Conservation (phyloP, 495 filamentous ascomycete genomes). For the Xylaria nigripes region DNA sequence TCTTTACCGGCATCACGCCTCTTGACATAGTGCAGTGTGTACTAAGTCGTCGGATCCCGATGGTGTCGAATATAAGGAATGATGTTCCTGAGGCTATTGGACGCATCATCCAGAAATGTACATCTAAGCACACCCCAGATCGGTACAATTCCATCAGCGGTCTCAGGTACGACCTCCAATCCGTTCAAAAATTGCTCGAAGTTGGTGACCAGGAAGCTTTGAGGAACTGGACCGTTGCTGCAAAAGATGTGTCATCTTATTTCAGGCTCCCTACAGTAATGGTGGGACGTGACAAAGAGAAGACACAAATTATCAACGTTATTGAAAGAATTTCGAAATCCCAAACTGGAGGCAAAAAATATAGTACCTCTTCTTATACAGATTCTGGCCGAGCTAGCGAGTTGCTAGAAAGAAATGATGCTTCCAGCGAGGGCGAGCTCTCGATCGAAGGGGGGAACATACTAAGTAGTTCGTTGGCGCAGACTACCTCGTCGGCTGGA, state of each 20-base stretch:
- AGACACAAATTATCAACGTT: slow-evolving; percentile 56
- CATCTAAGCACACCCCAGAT: slow-evolving; percentile 71
- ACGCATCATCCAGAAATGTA: slow-evolving; percentile 81
- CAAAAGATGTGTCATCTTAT: slow-evolving; percentile 74
- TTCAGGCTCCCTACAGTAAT: slow-evolving; percentile 74
- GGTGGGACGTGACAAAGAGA: slow-evolving; percentile 69
- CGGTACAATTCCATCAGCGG: slow-evolving; percentile 79
- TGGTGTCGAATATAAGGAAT: slow-evolving; percentile 61
- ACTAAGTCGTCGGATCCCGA: slow-evolving; percentile 63
- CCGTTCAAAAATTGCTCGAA: slow-evolving; percentile 60
- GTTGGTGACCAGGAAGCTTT: slow-evolving; percentile 65
- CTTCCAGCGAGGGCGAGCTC: slow-evolving; percentile 42
- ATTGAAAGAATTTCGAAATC: slow-evolving; percentile 62
- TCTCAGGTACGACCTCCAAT: slow-evolving; percentile 64
- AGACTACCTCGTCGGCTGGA: slow-evolving; percentile 45
- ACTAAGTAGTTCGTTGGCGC: slow-evolving; percentile 30
- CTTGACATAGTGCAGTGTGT: slow-evolving; percentile 86
- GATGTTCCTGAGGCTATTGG: slow-evolving; percentile 76
- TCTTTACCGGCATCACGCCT: slow-evolving; percentile 68
- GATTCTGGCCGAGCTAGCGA: slow-evolving; percentile 53
- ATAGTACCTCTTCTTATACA: slow-evolving; percentile 39
- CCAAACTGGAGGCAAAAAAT: slow-evolving; percentile 39
- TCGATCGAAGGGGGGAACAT: slow-evolving; percentile 37
- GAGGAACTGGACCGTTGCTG: slow-evolving; percentile 60
- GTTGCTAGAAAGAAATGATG: slow-evolving; percentile 43